Percentiles rank a stretch among this genome's conserved stretches.
Conservation (phyloP, 257 asterid species). For the Eucommia ulmoides region DNA sequence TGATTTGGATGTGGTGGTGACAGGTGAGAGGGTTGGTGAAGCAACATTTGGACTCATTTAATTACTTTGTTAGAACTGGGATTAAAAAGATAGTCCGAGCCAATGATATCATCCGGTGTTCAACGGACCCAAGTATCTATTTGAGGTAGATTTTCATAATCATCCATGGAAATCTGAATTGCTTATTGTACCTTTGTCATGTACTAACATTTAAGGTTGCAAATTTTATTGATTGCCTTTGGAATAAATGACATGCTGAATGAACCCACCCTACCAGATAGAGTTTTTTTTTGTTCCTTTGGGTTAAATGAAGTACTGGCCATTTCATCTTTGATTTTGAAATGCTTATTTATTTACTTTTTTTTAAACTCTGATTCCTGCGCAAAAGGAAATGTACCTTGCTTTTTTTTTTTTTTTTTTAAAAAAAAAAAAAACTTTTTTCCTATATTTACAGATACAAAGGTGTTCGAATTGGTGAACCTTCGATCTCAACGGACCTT, state of each 20-base stretch:
- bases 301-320: too few relatives aligned
- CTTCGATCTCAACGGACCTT: conserved; percentile 25
- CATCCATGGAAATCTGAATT: neutral
- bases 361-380: neutral
- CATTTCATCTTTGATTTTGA: too few relatives aligned
- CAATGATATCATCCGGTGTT: conserved; percentile 35
- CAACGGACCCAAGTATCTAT: conserved; percentile 27
- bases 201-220: too few relatives aligned
- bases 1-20: conserved; percentile 18
- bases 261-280: too few relatives aligned
- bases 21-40: conserved; percentile 90
- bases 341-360: too few relatives aligned
- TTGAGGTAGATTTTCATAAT: conserved; percentile 44
- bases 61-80: conserved; percentile 50
- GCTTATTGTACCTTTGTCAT: too few relatives aligned
- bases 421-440: neutral
- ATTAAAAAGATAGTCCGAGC: conserved; percentile 64
- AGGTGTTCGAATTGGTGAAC: conserved; percentile 63
- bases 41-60: conserved; percentile 86
- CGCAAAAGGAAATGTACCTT: neutral
- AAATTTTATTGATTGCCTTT: too few relatives aligned
- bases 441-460: conserved; percentile 35
- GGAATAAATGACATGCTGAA: too few relatives aligned
- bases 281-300: too few relatives aligned
- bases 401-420: neutral